phyloP scores from a whole-genome alignment of 192 early-diverging fungal species.

The Podila clonocystis region DNA sequence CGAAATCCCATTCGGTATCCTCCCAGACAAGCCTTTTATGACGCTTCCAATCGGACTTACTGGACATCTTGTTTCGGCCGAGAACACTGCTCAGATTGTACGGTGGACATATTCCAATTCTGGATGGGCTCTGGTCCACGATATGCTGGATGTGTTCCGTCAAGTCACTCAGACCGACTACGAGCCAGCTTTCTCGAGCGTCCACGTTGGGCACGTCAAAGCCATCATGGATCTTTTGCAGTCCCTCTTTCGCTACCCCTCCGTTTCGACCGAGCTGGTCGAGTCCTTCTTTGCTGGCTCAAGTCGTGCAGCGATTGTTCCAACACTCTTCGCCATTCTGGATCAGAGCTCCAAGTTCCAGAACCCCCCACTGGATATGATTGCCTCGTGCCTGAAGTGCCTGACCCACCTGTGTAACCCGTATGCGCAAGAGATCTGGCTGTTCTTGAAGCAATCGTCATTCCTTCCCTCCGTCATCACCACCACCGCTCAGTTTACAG shows the following conservation, averaged over 20 bases:
- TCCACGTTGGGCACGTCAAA: conserved; percentile 24
- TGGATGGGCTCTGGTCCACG: conserved; percentile 28
- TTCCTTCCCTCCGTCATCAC: conserved; percentile 44
- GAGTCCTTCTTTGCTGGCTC: conserved; percentile 5
- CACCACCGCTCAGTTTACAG: conserved; percentile 40
- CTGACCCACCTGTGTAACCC: conserved; percentile 23
- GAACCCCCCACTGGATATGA: conserved; percentile 38
- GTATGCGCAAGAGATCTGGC: conserved; percentile 38
- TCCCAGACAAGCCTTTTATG: conserved; percentile 24
- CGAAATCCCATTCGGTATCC: conserved; percentile 31
- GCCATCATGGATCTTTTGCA: conserved; percentile 39
- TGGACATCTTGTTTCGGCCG: conserved; percentile 33
- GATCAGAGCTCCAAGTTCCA: conserved; percentile 41
- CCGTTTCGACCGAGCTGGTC: conserved; percentile 12
- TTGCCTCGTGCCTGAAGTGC: conserved; percentile 36
- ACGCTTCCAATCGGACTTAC: conserved; percentile 28
- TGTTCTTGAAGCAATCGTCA: conserved; percentile 24
- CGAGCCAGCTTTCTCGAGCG: not conserved
- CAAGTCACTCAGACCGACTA: conserved; percentile 3
- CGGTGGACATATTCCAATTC: conserved; percentile 32
- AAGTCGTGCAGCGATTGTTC: conserved; percentile 10
- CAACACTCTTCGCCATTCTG: conserved; percentile 40
- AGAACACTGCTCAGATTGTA: conserved; percentile 36
- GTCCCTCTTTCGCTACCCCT: conserved; percentile 10
- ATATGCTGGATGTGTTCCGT: conserved; percentile 32